phyloP scores from a whole-genome alignment of 2,329 filamentous ascomycete genomes.

The Colletotrichum camelliae region DNA sequence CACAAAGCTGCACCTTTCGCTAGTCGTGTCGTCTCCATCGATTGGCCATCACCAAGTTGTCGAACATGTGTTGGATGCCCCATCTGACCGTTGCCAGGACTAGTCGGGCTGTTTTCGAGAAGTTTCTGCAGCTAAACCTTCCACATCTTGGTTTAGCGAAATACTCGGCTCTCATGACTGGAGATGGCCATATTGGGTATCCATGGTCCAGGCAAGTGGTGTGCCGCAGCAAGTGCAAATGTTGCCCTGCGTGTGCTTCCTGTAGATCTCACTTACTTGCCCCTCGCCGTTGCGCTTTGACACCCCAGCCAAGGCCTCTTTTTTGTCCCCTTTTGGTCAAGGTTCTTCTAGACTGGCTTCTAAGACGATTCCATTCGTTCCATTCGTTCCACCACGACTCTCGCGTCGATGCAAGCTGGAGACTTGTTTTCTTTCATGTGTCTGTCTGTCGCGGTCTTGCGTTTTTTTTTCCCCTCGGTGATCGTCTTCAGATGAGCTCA shows the following conservation, averaged over 20 bases:
- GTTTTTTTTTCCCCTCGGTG: background rate
- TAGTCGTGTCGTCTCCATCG: background rate
- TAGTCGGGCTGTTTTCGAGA: slow-evolving; percentile 8
- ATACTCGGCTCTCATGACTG: background rate
- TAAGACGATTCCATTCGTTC: background rate
- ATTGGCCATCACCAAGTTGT: background rate
- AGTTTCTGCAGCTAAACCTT: slow-evolving; percentile 1
- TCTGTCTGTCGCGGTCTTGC: background rate
- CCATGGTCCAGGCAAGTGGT: background rate
- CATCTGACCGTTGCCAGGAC: background rate
- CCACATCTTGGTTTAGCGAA: background rate
- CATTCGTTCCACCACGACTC: background rate
- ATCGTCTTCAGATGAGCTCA: slow-evolving; percentile 1
- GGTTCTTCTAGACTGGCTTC: slow-evolving; percentile 18
- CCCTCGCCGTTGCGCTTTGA: slow-evolving; percentile 2
- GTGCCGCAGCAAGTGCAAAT: background rate
- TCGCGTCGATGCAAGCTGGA: background rate
- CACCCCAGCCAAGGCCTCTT: background rate
- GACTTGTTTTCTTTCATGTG: background rate
- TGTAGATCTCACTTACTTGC: background rate
- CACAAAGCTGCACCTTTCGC: background rate
- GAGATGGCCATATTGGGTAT: background rate
- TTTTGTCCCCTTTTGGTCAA: background rate
- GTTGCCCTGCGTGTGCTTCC: background rate
- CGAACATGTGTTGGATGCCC: background rate